A percentile compares a stretch with the other conserved stretches of the same genome.
Evolutionary conservation across 129 eudicot genomes (phyloP).

Genomic region (Helianthus annuus): DNA sequence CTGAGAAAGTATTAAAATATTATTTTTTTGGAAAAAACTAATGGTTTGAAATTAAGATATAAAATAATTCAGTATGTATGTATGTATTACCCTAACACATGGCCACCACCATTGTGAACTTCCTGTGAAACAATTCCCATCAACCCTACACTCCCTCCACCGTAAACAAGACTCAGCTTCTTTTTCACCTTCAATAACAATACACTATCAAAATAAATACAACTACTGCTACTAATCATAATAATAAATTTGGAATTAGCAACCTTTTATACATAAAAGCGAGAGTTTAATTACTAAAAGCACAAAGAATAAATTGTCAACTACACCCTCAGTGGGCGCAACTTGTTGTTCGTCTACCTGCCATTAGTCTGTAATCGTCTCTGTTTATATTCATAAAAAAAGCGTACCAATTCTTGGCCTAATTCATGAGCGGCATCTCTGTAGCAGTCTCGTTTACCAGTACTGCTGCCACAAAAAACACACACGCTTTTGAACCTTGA

Average conservation of each 20-base stretch:
- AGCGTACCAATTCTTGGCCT: conserved; percentile 66
- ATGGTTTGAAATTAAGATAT: conserved; percentile 2
- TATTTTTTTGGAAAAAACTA: neutral
- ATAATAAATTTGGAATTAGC: too few species aligned
- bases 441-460: conserved; percentile 64
- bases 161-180: conserved; percentile 62
- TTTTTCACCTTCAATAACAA: conserved; percentile 53
- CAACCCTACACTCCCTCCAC: conserved; percentile 70
- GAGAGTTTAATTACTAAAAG: too few species aligned
- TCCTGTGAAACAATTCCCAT: conserved; percentile 67
- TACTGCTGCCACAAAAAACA: conserved; percentile 70
- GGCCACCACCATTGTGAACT: conserved; percentile 66
- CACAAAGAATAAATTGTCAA: too few species aligned
- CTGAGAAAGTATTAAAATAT: conserved; percentile 21
- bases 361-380: too few species aligned
- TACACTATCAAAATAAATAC: neutral
- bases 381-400: too few species aligned
- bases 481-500: conserved; percentile 74
- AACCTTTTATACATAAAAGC: too few species aligned
- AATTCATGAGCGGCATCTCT: conserved; percentile 66
- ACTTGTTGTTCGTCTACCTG: too few species aligned
- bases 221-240: neutral
- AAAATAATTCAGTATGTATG: conserved; percentile 6
- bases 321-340: too few species aligned
- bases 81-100: conserved; percentile 58